A percentile compares a stretch with the other conserved stretches of the same genome.
Evolutionary conservation across 257 asterid genomes (phyloP).

Genomic region (Euphrasia confusa): DNA sequence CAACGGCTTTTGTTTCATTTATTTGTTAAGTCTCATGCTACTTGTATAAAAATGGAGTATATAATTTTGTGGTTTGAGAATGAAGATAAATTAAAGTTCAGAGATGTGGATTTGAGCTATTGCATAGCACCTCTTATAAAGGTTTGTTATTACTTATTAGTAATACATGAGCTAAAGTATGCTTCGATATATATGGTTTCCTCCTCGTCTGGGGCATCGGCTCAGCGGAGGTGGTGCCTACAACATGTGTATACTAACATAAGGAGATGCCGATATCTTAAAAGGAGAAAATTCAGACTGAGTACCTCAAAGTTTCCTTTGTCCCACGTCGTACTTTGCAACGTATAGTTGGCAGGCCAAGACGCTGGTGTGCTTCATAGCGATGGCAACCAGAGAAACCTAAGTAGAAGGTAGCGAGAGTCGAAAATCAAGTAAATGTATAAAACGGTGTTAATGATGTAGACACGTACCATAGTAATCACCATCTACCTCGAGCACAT

Average conservation of each 20-base stretch:
- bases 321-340: constrained; percentile 96
- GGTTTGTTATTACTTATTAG: too few species aligned
- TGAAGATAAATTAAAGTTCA: too few species aligned
- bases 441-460: neutral
- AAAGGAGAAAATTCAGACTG: too few species aligned
- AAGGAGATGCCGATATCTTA: neutral
- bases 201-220: neutral
- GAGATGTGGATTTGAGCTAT: too few species aligned
- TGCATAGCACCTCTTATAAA: too few species aligned
- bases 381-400: constrained; percentile 98
- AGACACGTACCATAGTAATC: constrained; percentile 60
- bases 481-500: constrained; percentile 95
- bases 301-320: constrained; percentile 83
- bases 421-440: too few species aligned
- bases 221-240: constrained; percentile 88
- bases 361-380: constrained; percentile 88
- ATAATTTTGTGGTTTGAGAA: too few species aligned
- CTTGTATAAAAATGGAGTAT: too few species aligned
- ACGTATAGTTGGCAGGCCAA: constrained; percentile 83
- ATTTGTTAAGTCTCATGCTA: too few species aligned
- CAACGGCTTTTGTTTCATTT: neutral
- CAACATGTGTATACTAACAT: constrained; percentile 9
- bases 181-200: neutral
- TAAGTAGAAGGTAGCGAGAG: constrained; percentile 19
- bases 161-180: too few species aligned